Conservation (phyloP, 192 early-diverging fungal genomes). For the Entomortierella lignicola region DNA sequence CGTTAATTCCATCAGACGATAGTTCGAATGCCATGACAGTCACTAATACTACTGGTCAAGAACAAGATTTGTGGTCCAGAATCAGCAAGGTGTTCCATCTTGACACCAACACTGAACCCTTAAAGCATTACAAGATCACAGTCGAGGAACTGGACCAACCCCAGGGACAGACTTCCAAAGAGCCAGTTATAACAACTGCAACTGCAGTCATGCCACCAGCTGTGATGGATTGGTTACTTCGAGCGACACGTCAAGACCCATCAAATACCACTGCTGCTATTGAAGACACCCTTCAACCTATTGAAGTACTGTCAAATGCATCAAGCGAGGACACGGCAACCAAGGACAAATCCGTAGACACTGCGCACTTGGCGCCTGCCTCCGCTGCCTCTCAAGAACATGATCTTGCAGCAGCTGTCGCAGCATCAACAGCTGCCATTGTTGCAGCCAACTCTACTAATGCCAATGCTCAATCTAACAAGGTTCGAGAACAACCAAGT, state of each 20-base stretch:
- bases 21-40: neutral
- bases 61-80: neutral
- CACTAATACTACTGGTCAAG: neutral
- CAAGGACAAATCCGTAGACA: too few species aligned
- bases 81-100: neutral
- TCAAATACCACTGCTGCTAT: neutral
- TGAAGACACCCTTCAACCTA: too few species aligned
- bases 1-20: neutral
- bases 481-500: neutral
- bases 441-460: constrained; percentile 2
- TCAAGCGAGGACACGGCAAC: too few species aligned
- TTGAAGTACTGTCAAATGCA: too few species aligned
- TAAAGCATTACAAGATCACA: constrained; percentile 16
- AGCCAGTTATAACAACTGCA: neutral
- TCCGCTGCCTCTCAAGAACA: neutral
- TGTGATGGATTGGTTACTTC: neutral
- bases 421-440: neutral
- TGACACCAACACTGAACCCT: neutral
- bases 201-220: neutral
- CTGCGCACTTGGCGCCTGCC: too few species aligned
- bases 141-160: constrained; percentile 5
- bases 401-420: neutral
- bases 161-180: neutral
- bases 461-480: neutral
- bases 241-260: neutral